These are phyloP conservation scores for Scytalidium lignicola DNA, from an alignment of 2,329 filamentous ascomycete species.

Conservation along the genomic window DNA sequence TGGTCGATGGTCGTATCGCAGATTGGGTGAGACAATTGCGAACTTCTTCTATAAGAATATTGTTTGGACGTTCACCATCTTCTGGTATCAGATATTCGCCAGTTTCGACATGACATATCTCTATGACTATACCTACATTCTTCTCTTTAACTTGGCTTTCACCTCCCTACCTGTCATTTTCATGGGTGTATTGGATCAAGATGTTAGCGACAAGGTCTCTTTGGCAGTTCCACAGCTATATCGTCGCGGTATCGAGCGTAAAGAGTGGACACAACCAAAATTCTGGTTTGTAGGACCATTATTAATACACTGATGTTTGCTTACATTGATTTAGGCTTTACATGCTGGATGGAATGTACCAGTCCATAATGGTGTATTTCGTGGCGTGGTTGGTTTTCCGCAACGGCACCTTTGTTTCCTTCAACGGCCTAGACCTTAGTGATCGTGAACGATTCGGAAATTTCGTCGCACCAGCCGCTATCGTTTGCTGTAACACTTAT, in stretches of 20 bases:
- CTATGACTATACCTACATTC: conserved; percentile 96
- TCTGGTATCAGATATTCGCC: conserved; percentile 96
- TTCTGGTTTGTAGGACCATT: conserved; percentile 70
- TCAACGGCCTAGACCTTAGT: conserved; percentile 68
- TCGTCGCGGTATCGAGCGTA: conserved; percentile 87
- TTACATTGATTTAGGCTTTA: conserved; percentile 60
- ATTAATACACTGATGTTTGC: conserved; percentile 13
- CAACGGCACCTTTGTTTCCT: conserved; percentile 62
- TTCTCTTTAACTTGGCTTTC: conserved; percentile 94
- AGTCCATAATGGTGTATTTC: conserved; percentile 90
- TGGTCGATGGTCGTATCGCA: conserved; percentile 92
- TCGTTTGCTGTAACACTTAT: conserved; percentile 88
- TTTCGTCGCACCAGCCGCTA: conserved; percentile 77
- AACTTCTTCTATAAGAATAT: conserved; percentile 99
- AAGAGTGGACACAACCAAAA: conserved; percentile 93
- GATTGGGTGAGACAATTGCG: conserved; percentile 86
- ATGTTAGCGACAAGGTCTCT: conserved; percentile 90
- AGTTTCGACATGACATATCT: conserved; percentile 96
- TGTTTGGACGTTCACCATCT: conserved; percentile 92
- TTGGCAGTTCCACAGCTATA: conserved; percentile 94
- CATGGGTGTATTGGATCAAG: conserved; percentile 95
- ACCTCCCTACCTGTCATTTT: conserved; percentile 92
- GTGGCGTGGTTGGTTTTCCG: conserved; percentile 79
- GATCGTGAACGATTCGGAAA: conserved; percentile 82
- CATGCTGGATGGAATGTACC: conserved; percentile 92